A percentile compares a stretch with the other conserved stretches of the same genome.
Evolutionary conservation across 1,139 yeast genomes (phyloP).

Genomic region (Geotrichum aggregatum): DNA sequence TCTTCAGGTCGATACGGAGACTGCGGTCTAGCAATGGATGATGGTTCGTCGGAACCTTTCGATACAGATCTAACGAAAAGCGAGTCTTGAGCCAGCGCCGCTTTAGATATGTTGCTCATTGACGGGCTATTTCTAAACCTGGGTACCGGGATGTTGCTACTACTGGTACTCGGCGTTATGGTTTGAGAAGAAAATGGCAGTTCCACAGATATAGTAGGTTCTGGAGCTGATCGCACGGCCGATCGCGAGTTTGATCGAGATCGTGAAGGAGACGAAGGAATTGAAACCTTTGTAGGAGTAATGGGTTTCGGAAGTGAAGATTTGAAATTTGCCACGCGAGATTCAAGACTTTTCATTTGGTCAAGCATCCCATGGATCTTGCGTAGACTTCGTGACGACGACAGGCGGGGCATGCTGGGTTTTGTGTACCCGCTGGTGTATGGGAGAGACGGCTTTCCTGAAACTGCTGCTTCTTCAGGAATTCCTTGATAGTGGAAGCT

Average conservation of each 20-base stretch:
- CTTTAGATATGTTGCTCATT: conserved; percentile 2
- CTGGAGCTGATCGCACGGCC: conserved; percentile 3
- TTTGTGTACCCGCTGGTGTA: conserved; percentile 4
- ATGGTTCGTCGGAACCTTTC: not conserved
- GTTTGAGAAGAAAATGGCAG: conserved; percentile 1
- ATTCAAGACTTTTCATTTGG: conserved; percentile 34
- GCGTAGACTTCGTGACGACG: conserved; percentile 35
- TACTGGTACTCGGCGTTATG: not conserved
- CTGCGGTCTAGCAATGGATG: not conserved
- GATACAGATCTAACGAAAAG: not conserved
- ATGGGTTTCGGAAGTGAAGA: conserved; percentile 32
- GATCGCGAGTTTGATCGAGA: conserved; percentile 7
- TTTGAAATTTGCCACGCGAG: conserved; percentile 35
- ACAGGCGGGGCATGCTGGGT: conserved; percentile 17
- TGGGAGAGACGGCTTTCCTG: not conserved
- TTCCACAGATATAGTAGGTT: not conserved
- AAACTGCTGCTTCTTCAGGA: conserved; percentile 3
- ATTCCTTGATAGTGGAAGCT: conserved; percentile 4
- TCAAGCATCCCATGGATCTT: conserved; percentile 38
- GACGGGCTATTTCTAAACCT: conserved; percentile 19
- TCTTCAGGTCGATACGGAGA: conserved; percentile 1
- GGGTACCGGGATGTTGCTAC: conserved; percentile 16
- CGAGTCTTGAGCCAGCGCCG: conserved; percentile 1
- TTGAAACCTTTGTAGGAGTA: conserved; percentile 16
- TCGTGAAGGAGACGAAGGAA: conserved; percentile 10